Conservation (phyloP, 768 basidiomycete genomes). For the Trametes maxima region DNA sequence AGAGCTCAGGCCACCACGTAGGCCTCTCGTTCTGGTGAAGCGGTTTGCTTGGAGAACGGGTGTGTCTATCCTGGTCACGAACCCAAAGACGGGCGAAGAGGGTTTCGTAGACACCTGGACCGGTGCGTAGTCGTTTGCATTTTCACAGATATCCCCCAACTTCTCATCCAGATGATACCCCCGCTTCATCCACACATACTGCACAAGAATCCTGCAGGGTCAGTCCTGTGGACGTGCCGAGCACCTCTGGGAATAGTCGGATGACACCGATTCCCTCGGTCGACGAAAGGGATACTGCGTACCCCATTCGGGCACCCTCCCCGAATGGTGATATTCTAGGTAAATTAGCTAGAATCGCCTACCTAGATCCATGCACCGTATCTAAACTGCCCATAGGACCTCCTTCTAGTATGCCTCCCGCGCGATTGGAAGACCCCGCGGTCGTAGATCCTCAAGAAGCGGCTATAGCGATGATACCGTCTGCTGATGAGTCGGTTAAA, state of each 20-base stretch:
- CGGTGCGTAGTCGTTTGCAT: background rate
- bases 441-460: background rate
- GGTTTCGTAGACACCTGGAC: slow-evolving; percentile 5
- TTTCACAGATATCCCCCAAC: no score
- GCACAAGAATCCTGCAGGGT: no score
- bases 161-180: background rate
- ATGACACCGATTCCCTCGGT: no score
- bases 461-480: background rate
- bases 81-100: slow-evolving; percentile 6
- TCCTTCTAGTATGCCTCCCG: background rate
- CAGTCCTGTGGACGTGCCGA: no score
- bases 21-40: slow-evolving; percentile 26
- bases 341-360: no score
- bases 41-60: slow-evolving; percentile 7
- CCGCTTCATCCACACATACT: no score
- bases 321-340: no score
- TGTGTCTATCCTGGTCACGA: background rate
- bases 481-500: background rate
- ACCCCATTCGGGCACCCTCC: no score
- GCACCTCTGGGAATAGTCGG: no score
- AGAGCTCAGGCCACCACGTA: slow-evolving; percentile 12
- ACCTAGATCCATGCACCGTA: background rate
- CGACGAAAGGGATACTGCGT: no score
- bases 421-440: background rate
- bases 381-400: background rate